Percentiles rank a stretch among this genome's conserved stretches.
phyloP scores from a whole-genome alignment of 2,329 filamentous ascomycete genomes.

The Colletotrichum spaethianum region DNA sequence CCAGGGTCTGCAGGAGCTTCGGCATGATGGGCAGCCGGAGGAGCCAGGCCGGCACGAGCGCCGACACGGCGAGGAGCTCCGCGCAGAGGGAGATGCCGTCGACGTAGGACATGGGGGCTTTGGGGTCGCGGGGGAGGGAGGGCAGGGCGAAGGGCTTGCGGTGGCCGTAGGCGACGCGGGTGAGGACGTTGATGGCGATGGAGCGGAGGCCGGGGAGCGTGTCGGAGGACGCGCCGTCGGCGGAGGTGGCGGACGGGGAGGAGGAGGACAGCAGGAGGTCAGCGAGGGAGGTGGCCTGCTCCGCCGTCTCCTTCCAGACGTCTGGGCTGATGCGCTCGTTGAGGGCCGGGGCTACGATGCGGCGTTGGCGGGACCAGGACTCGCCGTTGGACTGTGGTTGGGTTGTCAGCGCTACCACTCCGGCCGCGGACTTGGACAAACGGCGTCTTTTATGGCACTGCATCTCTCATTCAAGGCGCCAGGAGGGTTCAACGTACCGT shows the following conservation, averaged over 20 bases:
- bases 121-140: conserved; percentile 38
- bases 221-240: conserved; percentile 44
- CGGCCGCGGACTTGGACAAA: too few species aligned
- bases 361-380: conserved; percentile 51
- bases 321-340: conserved; percentile 53
- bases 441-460: too few species aligned
- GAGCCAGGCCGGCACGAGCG: conserved; percentile 47
- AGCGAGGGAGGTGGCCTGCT: conserved; percentile 50
- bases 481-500: conserved; percentile 43
- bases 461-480: too few species aligned
- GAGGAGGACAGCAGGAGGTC: conserved; percentile 44
- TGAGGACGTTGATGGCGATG: conserved; percentile 56
- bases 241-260: conserved; percentile 27
- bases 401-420: not conserved
- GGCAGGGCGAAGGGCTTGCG: conserved; percentile 48
- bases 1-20: conserved; percentile 45
- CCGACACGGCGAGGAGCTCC: conserved; percentile 48
- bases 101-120: conserved; percentile 47
- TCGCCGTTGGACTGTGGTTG: conserved; percentile 45
- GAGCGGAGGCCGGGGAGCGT: conserved; percentile 49
- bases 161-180: conserved; percentile 51
- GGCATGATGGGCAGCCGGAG: conserved; percentile 48
- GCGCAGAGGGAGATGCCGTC: conserved; percentile 50
- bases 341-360: conserved; percentile 52
- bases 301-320: conserved; percentile 52